A percentile compares a stretch with the other conserved stretches of the same genome.
These are phyloP conservation scores for Plasmodium malariae DNA, from an alignment of 169 alveolate genomes.

Conservation along the genomic window DNA sequence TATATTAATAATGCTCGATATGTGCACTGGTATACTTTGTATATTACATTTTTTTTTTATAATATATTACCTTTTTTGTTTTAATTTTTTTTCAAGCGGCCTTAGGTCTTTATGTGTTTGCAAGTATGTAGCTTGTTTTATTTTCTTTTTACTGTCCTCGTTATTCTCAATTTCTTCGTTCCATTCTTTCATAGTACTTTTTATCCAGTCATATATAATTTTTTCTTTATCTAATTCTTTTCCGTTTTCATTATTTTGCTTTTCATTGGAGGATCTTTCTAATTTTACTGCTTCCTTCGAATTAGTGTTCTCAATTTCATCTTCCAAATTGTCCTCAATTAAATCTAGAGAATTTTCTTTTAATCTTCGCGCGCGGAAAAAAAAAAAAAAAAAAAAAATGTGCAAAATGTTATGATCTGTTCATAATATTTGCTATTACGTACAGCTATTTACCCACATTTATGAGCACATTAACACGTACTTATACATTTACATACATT, in stretches of 20 bases:
- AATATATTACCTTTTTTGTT: slow-evolving; percentile 48
- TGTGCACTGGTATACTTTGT: neutral
- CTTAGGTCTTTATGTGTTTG: slow-evolving; percentile 76
- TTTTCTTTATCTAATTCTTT: slow-evolving; percentile 43
- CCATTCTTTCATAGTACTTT: slow-evolving; percentile 75
- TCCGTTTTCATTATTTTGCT: slow-evolving; percentile 34
- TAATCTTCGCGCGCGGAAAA: too few relatives aligned
- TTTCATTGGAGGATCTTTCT: slow-evolving; percentile 9
- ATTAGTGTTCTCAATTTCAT: slow-evolving; percentile 33
- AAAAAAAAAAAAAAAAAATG: slow-evolving; percentile 28
- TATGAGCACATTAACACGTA: neutral
- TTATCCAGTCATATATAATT: slow-evolving; percentile 59
- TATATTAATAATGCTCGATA: neutral
- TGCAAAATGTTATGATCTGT: neutral
- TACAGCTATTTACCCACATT: neutral
- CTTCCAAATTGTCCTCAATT: slow-evolving; percentile 67
- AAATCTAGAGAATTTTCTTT: slow-evolving; percentile 61
- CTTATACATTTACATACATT: neutral
- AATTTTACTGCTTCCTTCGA: slow-evolving; percentile 21
- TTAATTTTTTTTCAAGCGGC: slow-evolving; percentile 69
- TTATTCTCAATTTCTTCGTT: slow-evolving; percentile 72
- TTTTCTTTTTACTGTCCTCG: slow-evolving; percentile 56
- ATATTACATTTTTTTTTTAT: neutral
- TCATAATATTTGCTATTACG: neutral
- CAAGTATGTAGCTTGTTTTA: slow-evolving; percentile 68